Evolutionary conservation across 2,329 filamentous ascomycete species (phyloP), one percentile per base, ranked within the genome.

Genomic region (Cryphonectria parasitica): DNA sequence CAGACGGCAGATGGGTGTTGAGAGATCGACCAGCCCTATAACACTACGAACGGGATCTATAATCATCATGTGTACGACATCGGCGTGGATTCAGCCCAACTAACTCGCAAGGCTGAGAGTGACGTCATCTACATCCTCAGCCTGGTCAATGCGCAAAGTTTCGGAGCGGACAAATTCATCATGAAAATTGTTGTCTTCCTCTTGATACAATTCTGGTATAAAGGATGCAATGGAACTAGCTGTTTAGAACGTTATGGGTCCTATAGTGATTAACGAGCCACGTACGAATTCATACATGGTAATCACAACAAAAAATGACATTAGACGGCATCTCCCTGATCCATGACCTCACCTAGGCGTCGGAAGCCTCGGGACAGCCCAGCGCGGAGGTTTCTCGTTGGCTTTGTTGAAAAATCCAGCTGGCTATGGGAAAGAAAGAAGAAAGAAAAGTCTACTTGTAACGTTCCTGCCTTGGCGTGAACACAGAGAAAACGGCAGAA

Each of bases 1-100:
- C 17, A 4, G 34, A 78, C 34, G 78, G 79, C 13, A 78, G 74
- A 64, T 88, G 86, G 86, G 80, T 78, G 66, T 75, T 85, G 31
- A 81, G 79, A 66, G 80, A 80, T 41, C 80, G 80, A 49, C 83
- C 84, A 49, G 81, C 81, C 34, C 72, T 87, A 73, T 87, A 74
- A 77, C 19, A 36, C 13, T 17, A 6, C 39, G 49, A 31, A 43
- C 10, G 11, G 25, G 36, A 45, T 31, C 19, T 39, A 39, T 36
- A 52, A 36, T 15, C 2, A 15, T 36, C 13, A 8, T 34, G 28
- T 25, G 25, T 31, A 3, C 52, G 64, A 36, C 31, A 39, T 54
- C 25, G 31, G 22, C 36, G 62, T 52, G 19, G 15, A 34, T 60
- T 64, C 28, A 56, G 6, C 43, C 41, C 62, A 13, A 31, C 43